Base-by-base conservation (phyloP, 2,329 filamentous ascomycete genomes). In the Fusarium humuli region DNA sequence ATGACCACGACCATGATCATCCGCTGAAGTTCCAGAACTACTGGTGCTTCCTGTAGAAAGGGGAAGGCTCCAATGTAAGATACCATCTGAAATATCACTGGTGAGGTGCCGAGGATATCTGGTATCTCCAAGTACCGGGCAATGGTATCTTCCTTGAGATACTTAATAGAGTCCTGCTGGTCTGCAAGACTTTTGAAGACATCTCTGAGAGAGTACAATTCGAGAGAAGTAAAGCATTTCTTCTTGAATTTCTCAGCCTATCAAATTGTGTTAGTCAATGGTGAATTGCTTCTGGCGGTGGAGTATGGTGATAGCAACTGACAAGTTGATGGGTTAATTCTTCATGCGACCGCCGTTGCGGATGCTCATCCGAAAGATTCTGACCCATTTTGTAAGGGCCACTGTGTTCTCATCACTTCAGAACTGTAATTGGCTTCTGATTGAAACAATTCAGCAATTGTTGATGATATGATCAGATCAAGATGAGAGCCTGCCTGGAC, bases 51-150 rank as follows among this genome's bases (percentile, higher is more conserved):
- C 55, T 87, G 85, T 4, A 92, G 83, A 69, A 93, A 93, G 0
- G 92, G 92, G 63, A 94, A 94, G 1, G 91, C 89, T 32, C 90
- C 92, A 2, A 93, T 83, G 71, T 90, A 92, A 7, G 89, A 90
- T 4, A 90, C 78, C 85, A 93, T 91, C 73, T 92, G 90, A 75
- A 92, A 93, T 47, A 94, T 75, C 45, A 94, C 85, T 3, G 90
- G 86, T 6, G 90, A 91, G 10, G 87, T 90, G 53, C 84, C 86
- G 27, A 94, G 81, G 27, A 90, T 85, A 75, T 93, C 91, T 6
- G 92, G 92, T 22, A 94, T 85, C 79, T 92, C 90, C 46, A 94
- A 86, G 77, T 92, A 94, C 34, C 90, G 87, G 64, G 89, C 87
- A 70, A 94, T 81, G 13, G 91, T 93, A 54, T 91, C 87, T 76